Percentiles rank a stretch among this genome's conserved stretches.
phyloP scores from a whole-genome alignment of 202 grass and related monocot genomes.

The Zizania palustris region DNA sequence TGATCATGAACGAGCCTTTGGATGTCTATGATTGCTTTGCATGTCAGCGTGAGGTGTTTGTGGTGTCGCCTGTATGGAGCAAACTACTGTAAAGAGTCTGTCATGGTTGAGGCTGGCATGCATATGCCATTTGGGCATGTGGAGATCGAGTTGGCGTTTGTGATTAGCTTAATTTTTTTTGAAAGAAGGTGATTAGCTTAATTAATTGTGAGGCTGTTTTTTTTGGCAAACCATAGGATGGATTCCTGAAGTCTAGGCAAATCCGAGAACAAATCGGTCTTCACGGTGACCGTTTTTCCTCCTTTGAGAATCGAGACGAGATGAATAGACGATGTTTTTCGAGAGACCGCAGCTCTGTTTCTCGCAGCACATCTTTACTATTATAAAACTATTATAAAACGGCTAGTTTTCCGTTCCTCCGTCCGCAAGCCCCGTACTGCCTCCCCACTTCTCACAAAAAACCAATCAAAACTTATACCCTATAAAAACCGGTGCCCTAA shows the following conservation, averaged over 20 bases:
- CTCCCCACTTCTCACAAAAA: too few species aligned
- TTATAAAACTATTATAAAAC: too few species aligned
- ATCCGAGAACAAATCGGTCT: background rate
- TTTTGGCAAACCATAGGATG: constrained; percentile 5
- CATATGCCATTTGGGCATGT: constrained; percentile 34
- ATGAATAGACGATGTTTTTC: background rate
- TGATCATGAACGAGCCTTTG: background rate
- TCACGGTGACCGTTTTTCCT: background rate
- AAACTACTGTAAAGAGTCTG: constrained; percentile 43
- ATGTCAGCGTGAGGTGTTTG: constrained; percentile 45
- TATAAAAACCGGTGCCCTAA: too few species aligned
- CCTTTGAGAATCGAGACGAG: background rate
- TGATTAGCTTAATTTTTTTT: constrained; percentile 7
- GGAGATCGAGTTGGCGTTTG: constrained; percentile 17
- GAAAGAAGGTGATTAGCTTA: constrained; percentile 2
- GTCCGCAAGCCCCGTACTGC: too few species aligned
- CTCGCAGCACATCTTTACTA: background rate
- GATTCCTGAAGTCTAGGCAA: background rate
- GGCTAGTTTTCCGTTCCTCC: too few species aligned
- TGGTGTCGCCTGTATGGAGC: constrained; percentile 20
- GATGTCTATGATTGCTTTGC: constrained; percentile 42
- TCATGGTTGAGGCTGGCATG: constrained; percentile 11
- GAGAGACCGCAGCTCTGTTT: background rate
- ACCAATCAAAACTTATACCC: too few species aligned
- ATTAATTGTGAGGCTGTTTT: constrained; percentile 9